Evolutionary conservation across 495 filamentous ascomycete species (phyloP), one percentile per base, ranked within the genome.

Genomic region (Xylaria palmicola): DNA sequence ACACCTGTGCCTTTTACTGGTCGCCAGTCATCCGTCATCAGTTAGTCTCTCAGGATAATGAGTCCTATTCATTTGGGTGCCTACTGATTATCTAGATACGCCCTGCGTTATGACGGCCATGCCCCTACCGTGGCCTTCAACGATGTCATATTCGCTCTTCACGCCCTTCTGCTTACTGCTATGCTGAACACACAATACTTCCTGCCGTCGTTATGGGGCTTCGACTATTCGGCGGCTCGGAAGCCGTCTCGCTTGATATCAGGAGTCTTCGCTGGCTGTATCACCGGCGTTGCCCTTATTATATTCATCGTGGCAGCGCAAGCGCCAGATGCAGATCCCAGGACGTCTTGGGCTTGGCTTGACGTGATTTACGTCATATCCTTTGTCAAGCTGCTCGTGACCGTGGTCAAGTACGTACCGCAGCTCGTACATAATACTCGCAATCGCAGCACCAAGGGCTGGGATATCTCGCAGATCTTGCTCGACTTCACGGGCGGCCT

Each of bases 391-490:
- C 78, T 98, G n/a, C 65, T 92, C 22, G 83, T 96, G 44, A 96
- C 91, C 0, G 68, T 96, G 4, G 79, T 96, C 65, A 98, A 98
- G 72, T 98, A 98, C 74, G 83, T 89, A 37, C 95, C 94, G 12
- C 94, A 98, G 75, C 87, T 87, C 10, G 79, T 85, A 62, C 78
- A 88, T 62, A 98, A 98, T 76, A 92, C 89, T 67, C 81, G 84
- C 68, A 89, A 91, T 50, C 80, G 87, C 61, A 93, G 90, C 36
- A 98, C 94, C 1, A 74, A 79, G 29, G 94, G 95, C 36, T 98
- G 93, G 93, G 87, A 83, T 56, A 97, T 98, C 59, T 66, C 75
- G 43, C 89, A 92, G 72, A 92, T 94, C 56, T 77, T 96, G n/a
- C 77, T 98, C 15, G 94, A 98, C 67, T 77, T 96, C 63, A 68